Conservation (phyloP, 805 yeast genomes). For the Wilhelminamyces savonicus region DNA sequence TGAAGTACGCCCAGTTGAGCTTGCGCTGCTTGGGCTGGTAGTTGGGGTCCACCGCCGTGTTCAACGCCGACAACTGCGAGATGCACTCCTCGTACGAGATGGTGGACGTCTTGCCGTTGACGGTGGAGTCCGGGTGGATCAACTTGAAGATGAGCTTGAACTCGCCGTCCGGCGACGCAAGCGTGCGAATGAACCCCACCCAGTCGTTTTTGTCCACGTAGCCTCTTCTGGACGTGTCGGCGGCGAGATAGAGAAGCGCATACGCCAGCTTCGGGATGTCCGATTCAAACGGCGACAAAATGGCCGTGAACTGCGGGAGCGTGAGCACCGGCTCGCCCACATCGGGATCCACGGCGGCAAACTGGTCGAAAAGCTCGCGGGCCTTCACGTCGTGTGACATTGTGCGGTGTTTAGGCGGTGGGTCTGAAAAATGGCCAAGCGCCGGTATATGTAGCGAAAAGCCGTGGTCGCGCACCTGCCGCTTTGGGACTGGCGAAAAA, state of each 20-base stretch:
- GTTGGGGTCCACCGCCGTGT: conserved; percentile 33
- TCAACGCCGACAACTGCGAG: conserved; percentile 26
- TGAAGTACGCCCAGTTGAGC: conserved; percentile 38
- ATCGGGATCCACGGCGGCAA: conserved; percentile 19
- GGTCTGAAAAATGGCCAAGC: background rate
- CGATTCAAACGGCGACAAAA: conserved; percentile 35
- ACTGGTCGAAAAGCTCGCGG: conserved; percentile 32
- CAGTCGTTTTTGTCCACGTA: conserved; percentile 66
- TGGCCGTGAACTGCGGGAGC: conserved; percentile 29
- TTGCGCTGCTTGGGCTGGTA: conserved; percentile 36
- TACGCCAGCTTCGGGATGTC: conserved; percentile 33
- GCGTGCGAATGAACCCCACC: conserved; percentile 56
- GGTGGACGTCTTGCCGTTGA: conserved; percentile 6
- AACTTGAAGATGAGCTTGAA: conserved; percentile 48
- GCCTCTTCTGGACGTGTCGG: conserved; percentile 71
- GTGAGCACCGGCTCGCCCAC: conserved; percentile 20
- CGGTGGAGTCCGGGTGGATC: conserved; percentile 23
- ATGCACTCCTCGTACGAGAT: conserved; percentile 31
- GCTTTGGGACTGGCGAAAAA: too few species aligned
- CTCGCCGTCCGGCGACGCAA: conserved; percentile 36
- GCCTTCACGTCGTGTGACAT: conserved; percentile 14
- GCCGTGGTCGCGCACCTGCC: too few species aligned
- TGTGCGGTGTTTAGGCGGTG: conserved; percentile 1
- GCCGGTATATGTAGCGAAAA: too few species aligned
- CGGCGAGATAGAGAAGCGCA: conserved; percentile 65